Evolutionary conservation across 495 filamentous ascomycete species (phyloP), one percentile per base, ranked within the genome.

Genomic region (Aspergillus mulundensis): DNA sequence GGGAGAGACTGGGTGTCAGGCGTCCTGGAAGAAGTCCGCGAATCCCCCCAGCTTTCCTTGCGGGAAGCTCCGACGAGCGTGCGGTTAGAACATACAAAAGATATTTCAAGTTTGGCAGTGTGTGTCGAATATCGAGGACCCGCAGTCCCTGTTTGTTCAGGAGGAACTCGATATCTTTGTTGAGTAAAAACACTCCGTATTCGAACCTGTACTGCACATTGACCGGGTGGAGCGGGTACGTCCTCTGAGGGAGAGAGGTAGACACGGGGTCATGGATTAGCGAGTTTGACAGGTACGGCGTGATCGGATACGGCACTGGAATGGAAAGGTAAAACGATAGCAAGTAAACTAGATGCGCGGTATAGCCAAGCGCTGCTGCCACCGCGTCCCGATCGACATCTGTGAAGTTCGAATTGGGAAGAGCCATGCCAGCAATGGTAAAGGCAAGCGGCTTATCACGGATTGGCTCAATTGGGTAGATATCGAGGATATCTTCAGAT

Each of bases 161-260:
- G 25, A 98, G 76, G 39, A 88, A 79, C 71, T 98, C 93, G 43
- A 98, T 89, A 62, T 97, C 79, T 64, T 96, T 93, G 70, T 97
- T 97, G 4, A 98, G 76, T 11, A 97, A 71, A 60, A 97, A 98
- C 59, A 96, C 91, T 5, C 78, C 94, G 73, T 97, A 98, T 59
- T 97, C 93, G 65, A 97, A 96, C 10, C 92, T 83, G 63, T 88
- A 96, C 25, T 86, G 80, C 7, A 91, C 84, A 12, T 83, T 84
- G 54, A 88, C 87, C 32, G 87, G 78, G 67, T 89, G 90, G 0
- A 98, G 78, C 1, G 93, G 94, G 66, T 89, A 95, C 2, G 82
- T 86, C 18, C 88, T 80, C 50, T 84, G 82, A 7, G 83, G 77
- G 5, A 91, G 79, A n/a, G 67, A 66, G 6, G 83, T 74, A 41